Percentiles rank a stretch among this genome's conserved stretches.
These are phyloP conservation scores for Globisporangium cederbergense DNA, from an alignment of 352 stramenopile genomes.

Conservation along the genomic window DNA sequence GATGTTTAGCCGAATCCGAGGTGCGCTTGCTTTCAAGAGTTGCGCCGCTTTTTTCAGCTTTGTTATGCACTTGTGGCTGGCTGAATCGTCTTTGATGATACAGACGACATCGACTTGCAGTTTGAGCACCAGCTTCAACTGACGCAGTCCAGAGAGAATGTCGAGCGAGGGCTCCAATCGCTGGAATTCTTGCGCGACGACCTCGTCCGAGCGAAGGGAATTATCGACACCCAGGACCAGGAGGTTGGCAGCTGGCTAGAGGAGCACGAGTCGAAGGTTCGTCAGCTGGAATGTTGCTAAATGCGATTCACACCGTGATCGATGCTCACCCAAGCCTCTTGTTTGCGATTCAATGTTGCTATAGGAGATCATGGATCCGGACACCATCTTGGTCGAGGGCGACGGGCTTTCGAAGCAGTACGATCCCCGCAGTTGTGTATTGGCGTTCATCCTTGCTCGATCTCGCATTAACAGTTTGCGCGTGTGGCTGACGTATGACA, in stretches of 20 bases:
- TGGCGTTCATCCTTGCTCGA: too few species aligned
- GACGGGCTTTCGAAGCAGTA: slow-evolving; percentile 83
- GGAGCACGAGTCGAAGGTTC: slow-evolving; percentile 70
- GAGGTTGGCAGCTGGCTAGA: slow-evolving; percentile 67
- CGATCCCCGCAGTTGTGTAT: slow-evolving; percentile 11
- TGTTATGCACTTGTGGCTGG: neutral
- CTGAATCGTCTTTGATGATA: neutral
- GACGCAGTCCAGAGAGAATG: slow-evolving; percentile 71
- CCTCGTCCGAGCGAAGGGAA: slow-evolving; percentile 39
- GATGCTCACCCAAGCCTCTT: neutral
- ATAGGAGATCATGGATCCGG: slow-evolving; percentile 69
- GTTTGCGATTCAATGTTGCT: neutral
- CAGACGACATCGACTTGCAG: slow-evolving; percentile 80
- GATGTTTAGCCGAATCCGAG: slow-evolving; percentile 77
- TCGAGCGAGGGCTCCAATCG: slow-evolving; percentile 73
- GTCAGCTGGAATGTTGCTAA: neutral
- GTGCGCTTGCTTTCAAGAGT: slow-evolving; percentile 14
- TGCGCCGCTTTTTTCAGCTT: neutral
- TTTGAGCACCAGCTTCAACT: slow-evolving; percentile 85
- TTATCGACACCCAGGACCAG: slow-evolving; percentile 57
- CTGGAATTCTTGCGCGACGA: slow-evolving; percentile 72
- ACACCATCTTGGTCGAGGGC: slow-evolving; percentile 74
- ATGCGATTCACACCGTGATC: neutral
- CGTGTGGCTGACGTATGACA: slow-evolving; percentile 14
- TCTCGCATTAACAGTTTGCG: neutral